phyloP scores from a whole-genome alignment of 1,139 yeast species.

The Citeromyces hawaiiensis region DNA sequence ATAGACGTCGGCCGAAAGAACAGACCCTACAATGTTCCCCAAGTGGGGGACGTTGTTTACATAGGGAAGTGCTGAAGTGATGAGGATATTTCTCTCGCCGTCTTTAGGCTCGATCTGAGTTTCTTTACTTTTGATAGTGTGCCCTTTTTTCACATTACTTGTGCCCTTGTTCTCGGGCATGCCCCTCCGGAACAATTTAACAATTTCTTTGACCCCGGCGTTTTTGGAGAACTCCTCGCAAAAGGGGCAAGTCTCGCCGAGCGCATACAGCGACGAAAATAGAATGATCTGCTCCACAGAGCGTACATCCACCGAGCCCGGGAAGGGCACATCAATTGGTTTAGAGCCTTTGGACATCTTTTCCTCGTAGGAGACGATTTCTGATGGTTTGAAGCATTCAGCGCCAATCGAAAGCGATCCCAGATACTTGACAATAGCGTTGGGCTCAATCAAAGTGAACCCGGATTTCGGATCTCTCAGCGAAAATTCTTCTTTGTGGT shows the following conservation, averaged over 20 bases:
- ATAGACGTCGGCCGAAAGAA: slow-evolving; percentile 86
- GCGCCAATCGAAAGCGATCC: slow-evolving; percentile 17
- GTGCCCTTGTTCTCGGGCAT: slow-evolving; percentile 39
- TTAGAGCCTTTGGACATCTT: slow-evolving; percentile 10
- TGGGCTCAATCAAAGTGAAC: slow-evolving; percentile 57
- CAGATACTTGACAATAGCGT: slow-evolving; percentile 69
- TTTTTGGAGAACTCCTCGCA: slow-evolving; percentile 24
- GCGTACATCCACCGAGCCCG: slow-evolving; percentile 8
- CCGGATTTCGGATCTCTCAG: slow-evolving; percentile 18
- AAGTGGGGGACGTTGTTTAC: slow-evolving; percentile 97
- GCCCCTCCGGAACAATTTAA: slow-evolving; percentile 30
- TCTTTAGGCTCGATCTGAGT: slow-evolving; percentile 42
- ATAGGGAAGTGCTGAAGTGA: slow-evolving; percentile 94
- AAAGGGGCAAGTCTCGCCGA: slow-evolving; percentile 16
- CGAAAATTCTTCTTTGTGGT: neutral
- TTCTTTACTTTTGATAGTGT: slow-evolving; percentile 22
- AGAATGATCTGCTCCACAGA: slow-evolving; percentile 30
- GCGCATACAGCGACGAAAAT: slow-evolving; percentile 29
- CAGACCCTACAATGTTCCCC: slow-evolving; percentile 94
- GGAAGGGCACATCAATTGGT: slow-evolving; percentile 5
- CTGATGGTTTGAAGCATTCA: slow-evolving; percentile 11
- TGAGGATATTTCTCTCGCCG: slow-evolving; percentile 65
- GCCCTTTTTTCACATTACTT: slow-evolving; percentile 26
- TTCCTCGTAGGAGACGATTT: slow-evolving; percentile 13
- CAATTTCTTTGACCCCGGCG: slow-evolving; percentile 22